Conservation (phyloP, 2,329 filamentous ascomycete genomes). For the Colletotrichum graminicola region DNA sequence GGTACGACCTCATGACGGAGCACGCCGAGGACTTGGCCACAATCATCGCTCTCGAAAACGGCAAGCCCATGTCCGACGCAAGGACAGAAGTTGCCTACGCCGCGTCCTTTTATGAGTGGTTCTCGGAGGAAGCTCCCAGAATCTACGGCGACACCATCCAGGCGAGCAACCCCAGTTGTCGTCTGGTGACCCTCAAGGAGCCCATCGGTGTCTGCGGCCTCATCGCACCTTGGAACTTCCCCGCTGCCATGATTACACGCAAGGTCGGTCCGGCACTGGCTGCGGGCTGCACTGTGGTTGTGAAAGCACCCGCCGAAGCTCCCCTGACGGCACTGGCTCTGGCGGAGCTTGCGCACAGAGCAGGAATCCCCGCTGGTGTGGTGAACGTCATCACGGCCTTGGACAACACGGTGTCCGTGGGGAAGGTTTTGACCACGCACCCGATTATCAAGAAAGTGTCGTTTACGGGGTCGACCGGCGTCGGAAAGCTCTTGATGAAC, state of each 20-base stretch:
- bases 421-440: constrained; percentile 76
- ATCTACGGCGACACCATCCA: constrained; percentile 71
- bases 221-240: constrained; percentile 85
- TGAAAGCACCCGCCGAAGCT: constrained; percentile 77
- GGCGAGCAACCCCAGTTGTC: constrained; percentile 69
- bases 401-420: constrained; percentile 55
- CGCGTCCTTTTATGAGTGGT: constrained; percentile 73
- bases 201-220: constrained; percentile 81
- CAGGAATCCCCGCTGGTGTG: constrained; percentile 83
- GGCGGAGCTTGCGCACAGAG: constrained; percentile 76
- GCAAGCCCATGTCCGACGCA: constrained; percentile 74
- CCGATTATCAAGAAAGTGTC: constrained; percentile 81
- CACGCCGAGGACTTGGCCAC: constrained; percentile 75
- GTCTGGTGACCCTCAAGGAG: constrained; percentile 73
- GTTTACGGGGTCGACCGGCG: constrained; percentile 81
- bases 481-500: constrained; percentile 82
- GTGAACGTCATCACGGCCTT: constrained; percentile 80
- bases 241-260: constrained; percentile 65
- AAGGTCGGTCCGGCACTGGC: constrained; percentile 80
- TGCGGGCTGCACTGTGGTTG: constrained; percentile 72
- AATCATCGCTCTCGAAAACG: constrained; percentile 79
- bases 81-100: constrained; percentile 70
- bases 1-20: constrained; percentile 75
- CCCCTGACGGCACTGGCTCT: constrained; percentile 75
- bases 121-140: constrained; percentile 72